A percentile compares a stretch with the other conserved stretches of the same genome.
These are phyloP conservation scores for Termitomyces titanicus DNA, from an alignment of 768 basidiomycete genomes.

Conservation along the genomic window DNA sequence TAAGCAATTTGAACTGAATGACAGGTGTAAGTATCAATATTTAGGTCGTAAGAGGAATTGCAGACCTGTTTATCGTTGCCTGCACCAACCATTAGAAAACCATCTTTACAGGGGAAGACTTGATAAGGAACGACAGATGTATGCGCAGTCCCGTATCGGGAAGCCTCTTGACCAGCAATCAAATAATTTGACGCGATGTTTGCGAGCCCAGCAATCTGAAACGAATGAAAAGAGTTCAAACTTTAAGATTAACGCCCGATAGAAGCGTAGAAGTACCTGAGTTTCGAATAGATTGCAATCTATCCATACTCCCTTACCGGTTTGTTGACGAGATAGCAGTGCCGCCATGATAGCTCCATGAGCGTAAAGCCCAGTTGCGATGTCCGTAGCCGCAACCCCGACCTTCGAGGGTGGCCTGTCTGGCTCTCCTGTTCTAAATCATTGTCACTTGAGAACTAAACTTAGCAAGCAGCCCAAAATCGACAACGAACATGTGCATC, in stretches of 20 bases:
- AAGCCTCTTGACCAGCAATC: conserved; percentile 78
- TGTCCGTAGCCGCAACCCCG: conserved; percentile 92
- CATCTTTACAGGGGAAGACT: conserved; percentile 82
- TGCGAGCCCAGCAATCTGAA: conserved; percentile 81
- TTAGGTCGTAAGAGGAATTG: not conserved
- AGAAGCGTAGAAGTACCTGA: conserved; percentile 48
- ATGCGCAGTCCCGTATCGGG: conserved; percentile 88
- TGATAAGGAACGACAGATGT: conserved; percentile 94
- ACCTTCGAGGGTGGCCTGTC: conserved; percentile 88
- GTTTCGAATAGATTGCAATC: conserved; percentile 92
- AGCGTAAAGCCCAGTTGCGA: conserved; percentile 84
- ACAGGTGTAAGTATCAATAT: not conserved
- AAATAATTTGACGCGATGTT: conserved; percentile 95
- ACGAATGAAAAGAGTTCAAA: not conserved
- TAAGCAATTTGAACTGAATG: conserved; percentile 65
- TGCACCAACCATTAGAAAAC: conserved; percentile 91
- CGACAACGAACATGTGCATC: conserved; percentile 76
- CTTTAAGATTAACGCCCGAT: not conserved
- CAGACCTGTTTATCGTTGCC: conserved; percentile 83
- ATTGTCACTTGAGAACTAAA: not conserved
- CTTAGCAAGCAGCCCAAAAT: conserved; percentile 11
- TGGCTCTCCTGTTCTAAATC: conserved; percentile 77
- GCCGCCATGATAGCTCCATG: conserved; percentile 94
- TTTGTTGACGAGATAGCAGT: conserved; percentile 74
- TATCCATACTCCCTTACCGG: conserved; percentile 86